phyloP scores from a whole-genome alignment of 139 green algal species.

The Coccomyxa sp. region DNA sequence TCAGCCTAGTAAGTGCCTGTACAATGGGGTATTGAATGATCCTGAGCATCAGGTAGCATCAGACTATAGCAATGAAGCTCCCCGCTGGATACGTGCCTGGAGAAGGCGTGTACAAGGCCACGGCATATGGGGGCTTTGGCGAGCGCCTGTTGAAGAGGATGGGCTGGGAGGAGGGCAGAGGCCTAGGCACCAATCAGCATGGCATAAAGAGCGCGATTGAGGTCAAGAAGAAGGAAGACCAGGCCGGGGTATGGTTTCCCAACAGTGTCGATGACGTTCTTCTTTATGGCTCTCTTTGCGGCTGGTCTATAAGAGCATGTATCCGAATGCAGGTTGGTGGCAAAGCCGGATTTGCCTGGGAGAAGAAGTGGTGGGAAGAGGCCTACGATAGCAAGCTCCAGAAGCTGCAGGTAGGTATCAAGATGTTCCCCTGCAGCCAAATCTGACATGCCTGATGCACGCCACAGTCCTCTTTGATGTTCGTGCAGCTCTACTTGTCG shows the following conservation, averaged over 20 bases:
- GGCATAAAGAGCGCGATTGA: slow-evolving; percentile 73
- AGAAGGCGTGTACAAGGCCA: slow-evolving; percentile 57
- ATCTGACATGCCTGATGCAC: no score
- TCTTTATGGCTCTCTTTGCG: background rate
- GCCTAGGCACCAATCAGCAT: slow-evolving; percentile 58
- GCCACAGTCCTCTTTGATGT: no score
- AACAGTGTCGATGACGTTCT: background rate
- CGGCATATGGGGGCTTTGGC: slow-evolving; percentile 72
- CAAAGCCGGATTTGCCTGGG: slow-evolving; percentile 51
- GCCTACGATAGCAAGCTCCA: slow-evolving; percentile 59
- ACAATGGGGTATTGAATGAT: no score
- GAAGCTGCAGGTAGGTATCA: slow-evolving; percentile 22
- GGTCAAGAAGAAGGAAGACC: slow-evolving; percentile 85
- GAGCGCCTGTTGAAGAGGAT: slow-evolving; percentile 74
- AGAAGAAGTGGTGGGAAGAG: slow-evolving; percentile 73
- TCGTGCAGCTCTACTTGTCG: no score
- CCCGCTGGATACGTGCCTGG: slow-evolving; percentile 72
- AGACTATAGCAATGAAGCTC: slow-evolving; percentile 86
- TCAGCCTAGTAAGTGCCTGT: no score
- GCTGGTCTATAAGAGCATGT: background rate
- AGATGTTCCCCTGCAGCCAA: background rate
- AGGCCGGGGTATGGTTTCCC: slow-evolving; percentile 43
- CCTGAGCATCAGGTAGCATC: no score
- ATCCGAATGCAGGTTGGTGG: slow-evolving; percentile 53
- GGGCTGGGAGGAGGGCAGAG: slow-evolving; percentile 78